Percentiles rank a stretch among this genome's conserved stretches.
Conservation (phyloP, 2,329 filamentous ascomycete genomes). For the Mycocentrospora acerina region DNA sequence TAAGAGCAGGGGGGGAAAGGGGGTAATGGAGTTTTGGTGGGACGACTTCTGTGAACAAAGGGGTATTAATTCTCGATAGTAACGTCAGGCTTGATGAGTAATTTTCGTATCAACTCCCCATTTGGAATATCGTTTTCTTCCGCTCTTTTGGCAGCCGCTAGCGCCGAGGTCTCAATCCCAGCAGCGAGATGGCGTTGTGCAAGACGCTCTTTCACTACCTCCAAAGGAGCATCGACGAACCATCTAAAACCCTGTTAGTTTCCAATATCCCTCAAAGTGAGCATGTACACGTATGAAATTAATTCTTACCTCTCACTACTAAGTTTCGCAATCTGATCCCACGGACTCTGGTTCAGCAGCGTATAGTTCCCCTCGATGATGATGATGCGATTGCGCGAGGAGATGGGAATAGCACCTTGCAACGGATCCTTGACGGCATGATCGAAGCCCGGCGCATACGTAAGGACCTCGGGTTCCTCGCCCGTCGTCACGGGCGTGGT, state of each 20-base stretch:
- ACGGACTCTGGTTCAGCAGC: conserved; percentile 22
- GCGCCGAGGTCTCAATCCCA: conserved; percentile 22
- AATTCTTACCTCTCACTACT: conserved; percentile 20
- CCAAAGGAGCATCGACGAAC: conserved; percentile 25
- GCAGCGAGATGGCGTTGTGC: conserved; percentile 25
- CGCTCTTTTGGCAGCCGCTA: conserved; percentile 21
- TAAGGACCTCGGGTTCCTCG: conserved; percentile 13
- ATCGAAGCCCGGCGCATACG: conserved; percentile 27
- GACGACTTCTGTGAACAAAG: neutral
- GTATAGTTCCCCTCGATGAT: conserved; percentile 32
- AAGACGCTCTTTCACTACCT: conserved; percentile 17
- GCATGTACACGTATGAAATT: too few species aligned
- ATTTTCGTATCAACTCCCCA: conserved; percentile 22
- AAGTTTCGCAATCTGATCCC: conserved; percentile 15
- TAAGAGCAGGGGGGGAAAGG: neutral
- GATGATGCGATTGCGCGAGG: conserved; percentile 21
- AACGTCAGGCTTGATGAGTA: conserved; percentile 21
- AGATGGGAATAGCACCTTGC: conserved; percentile 17
- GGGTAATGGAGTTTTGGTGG: neutral
- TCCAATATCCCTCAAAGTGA: too few species aligned
- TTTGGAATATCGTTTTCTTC: conserved; percentile 30
- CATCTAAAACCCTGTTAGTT: conserved; percentile 16
- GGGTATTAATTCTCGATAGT: conserved; percentile 17
- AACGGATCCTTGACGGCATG: conserved; percentile 27
- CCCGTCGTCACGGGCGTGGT: conserved; percentile 15